A percentile compares a stretch with the other conserved stretches of the same genome.
Conservation (phyloP, 2,329 filamentous ascomycete genomes). For the Thielaviopsis euricoi region DNA sequence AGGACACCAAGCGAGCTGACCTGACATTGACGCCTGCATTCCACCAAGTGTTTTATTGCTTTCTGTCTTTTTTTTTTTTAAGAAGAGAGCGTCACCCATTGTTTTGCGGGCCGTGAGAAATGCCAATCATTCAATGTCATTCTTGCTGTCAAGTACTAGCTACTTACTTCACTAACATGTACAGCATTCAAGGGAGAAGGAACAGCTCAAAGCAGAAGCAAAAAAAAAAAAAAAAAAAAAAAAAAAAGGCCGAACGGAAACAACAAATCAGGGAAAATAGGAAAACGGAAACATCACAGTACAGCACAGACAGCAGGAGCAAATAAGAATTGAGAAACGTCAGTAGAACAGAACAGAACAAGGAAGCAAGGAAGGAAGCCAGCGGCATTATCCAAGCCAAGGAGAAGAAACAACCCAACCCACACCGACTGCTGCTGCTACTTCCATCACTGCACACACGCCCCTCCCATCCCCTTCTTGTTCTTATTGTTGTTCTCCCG, state of each 20-base stretch:
- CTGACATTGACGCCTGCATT: too few species aligned
- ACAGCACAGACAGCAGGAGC: not conserved
- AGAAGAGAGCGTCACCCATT: not conserved
- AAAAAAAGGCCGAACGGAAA: not conserved
- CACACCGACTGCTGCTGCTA: not conserved
- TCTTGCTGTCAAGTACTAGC: not conserved
- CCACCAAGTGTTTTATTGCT: not conserved
- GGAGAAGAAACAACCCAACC: not conserved
- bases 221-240: not conserved
- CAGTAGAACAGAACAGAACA: not conserved
- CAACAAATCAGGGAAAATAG: not conserved
- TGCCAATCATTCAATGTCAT: not conserved
- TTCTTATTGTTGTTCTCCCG: not conserved
- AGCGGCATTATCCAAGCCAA: not conserved
- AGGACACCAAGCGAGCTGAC: too few species aligned
- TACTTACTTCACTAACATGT: too few species aligned
- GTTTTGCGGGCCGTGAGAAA: not conserved
- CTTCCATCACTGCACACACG: not conserved
- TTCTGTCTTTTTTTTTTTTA: too few species aligned
- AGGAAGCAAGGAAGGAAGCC: not conserved
- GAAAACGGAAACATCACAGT: not conserved
- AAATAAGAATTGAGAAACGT: not conserved
- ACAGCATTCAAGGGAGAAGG: too few species aligned
- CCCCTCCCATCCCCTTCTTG: not conserved
- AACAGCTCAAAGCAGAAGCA: too few species aligned